Evolutionary conservation across 495 filamentous ascomycete species (phyloP).

Genomic region (Aspergillus nanangensis): DNA sequence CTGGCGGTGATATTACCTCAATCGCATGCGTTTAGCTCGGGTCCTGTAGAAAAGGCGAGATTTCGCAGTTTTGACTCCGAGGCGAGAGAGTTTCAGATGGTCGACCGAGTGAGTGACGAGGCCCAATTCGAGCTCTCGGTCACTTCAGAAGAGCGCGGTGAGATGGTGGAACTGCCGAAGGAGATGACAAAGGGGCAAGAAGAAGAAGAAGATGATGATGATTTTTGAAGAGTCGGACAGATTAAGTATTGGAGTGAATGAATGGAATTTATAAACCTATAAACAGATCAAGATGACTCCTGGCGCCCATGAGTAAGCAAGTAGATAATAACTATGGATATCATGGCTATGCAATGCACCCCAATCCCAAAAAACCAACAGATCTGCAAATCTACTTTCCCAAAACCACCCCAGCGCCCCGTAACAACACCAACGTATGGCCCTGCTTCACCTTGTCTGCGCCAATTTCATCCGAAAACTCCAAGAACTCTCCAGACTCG

Average conservation of each 20-base stretch:
- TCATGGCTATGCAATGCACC: no score
- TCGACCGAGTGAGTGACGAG: not conserved
- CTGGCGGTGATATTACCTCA: constrained; percentile 1
- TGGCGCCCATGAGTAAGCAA: no score
- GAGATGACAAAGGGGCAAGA: not conserved
- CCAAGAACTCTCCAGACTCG: constrained; percentile 78
- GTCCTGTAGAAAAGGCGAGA: constrained; percentile 1
- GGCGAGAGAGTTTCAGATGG: not conserved
- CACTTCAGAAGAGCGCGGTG: constrained; percentile 1
- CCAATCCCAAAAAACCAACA: constrained; percentile 8
- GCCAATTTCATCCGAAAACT: constrained; percentile 72
- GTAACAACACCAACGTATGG: constrained; percentile 82
- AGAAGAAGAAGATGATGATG: constrained; percentile 2
- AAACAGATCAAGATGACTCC: no score
- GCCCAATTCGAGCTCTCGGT: not conserved
- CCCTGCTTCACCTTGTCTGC: constrained; percentile 67
- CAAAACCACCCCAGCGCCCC: constrained; percentile 69
- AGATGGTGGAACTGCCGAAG: constrained; percentile 2
- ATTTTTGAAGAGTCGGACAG: not conserved
- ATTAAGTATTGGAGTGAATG: no score
- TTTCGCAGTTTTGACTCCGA: constrained; percentile 1
- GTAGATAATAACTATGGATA: no score
- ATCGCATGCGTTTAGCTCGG: constrained; percentile 3
- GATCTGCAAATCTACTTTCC: constrained; percentile 18
- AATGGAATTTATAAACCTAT: no score